phyloP scores from a whole-genome alignment of 345 rosid species.

The Gossypium turneri region DNA sequence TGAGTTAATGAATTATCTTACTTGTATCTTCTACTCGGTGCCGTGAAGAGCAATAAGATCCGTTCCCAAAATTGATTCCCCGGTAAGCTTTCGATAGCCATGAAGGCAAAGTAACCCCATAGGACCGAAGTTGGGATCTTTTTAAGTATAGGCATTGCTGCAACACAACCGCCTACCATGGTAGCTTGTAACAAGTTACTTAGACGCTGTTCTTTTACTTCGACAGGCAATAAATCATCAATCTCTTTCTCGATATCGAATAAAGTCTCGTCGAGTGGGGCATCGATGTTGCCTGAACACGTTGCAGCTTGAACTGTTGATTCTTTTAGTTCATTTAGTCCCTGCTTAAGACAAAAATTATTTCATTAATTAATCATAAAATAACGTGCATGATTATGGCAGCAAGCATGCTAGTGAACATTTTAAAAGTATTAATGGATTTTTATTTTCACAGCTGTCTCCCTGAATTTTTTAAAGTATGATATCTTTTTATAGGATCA shows the following conservation, averaged over 20 bases:
- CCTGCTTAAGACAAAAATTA: constrained; percentile 28
- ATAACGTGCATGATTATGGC: neutral
- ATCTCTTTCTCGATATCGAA: constrained; percentile 78
- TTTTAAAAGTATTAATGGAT: neutral
- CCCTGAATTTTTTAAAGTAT: neutral
- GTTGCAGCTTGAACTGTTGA: constrained; percentile 69
- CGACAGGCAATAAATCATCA: constrained; percentile 75
- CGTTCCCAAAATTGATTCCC: constrained; percentile 89
- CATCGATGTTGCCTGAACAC: constrained; percentile 50
- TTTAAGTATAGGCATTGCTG: constrained; percentile 78
- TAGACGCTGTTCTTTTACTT: constrained; percentile 75
- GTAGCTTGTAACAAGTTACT: constrained; percentile 71
- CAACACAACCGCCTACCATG: constrained; percentile 81
- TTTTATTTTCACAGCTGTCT: neutral
- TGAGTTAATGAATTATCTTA: constrained; percentile 16
- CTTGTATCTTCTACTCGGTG: constrained; percentile 79
- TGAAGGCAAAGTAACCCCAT: constrained; percentile 87
- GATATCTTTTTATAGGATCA: neutral
- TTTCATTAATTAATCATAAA: neutral
- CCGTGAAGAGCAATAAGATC: constrained; percentile 68
- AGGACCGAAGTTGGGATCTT: constrained; percentile 80
- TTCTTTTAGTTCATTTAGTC: constrained; percentile 68
- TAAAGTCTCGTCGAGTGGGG: constrained; percentile 65
- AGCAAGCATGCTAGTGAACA: neutral
- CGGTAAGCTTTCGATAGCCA: constrained; percentile 85